Evolutionary conservation across 1,284 basidiomycete species (phyloP), one percentile per base, ranked within the genome.

Genomic region (Megacollybia platyphylla): DNA sequence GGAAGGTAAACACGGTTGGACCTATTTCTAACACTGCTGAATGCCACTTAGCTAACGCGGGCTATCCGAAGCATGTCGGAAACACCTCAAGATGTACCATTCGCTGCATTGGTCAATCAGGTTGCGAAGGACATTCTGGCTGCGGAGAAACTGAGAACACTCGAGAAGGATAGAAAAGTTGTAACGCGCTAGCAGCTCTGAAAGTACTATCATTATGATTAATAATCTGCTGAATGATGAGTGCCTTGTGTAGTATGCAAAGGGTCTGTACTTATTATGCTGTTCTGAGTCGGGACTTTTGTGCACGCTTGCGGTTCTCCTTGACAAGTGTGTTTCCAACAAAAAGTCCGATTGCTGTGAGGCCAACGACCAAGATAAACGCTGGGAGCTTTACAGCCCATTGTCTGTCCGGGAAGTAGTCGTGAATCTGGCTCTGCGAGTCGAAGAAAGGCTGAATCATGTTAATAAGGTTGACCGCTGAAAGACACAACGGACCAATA

Each of bases 341-440:
- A 59, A 96, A 92, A 30, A 71, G 56, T 7, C 85, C 86, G 39
- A 96, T 80, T 11, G 70, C 80, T 7, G 79, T 70, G 38, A 93
- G 61, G 10, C 90, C 91, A 5, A 86, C 54, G 5, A 91, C 68
- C 4, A 97, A 73, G 30, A 91, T 65, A 55, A 89, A 75, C 1
- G 87, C 86, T 31, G 92, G 91, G 32, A 93, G 59, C 24, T 86
- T 76, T 31, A 94, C 68, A 4, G 89, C 92, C 90, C 91, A 96
- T 65, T 92, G 88, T 44, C 92, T 71, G 6, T 85, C 57, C 0
- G 88, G 92, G 58, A 97, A 96, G 59, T 75, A 78, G 40, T 54
- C 54, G 50, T 93, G 88, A 31, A 94, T 65, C 8, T 77, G 68
- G 51, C 78, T 88, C 6, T 76, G 71, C 3, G 70, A 49, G 44